Conservation (phyloP, 2,329 filamentous ascomycete species). For the Sporothrix curviconia region DNA sequence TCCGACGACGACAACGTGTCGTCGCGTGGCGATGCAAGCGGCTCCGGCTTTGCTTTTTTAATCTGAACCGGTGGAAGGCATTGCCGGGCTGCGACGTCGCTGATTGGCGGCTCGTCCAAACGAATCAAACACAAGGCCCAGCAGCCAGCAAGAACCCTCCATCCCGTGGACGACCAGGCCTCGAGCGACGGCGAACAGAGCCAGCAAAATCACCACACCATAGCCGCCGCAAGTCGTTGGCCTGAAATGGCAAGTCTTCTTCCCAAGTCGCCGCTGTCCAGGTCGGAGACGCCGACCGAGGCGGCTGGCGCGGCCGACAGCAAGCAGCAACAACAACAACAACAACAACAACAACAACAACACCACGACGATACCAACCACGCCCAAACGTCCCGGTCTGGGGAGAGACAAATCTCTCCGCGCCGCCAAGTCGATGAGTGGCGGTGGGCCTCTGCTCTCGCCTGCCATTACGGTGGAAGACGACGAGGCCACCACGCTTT, state of each 20-base stretch:
- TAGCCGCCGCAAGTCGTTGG: constrained; percentile 19
- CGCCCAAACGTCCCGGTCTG: constrained; percentile 2
- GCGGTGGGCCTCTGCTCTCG: not conserved
- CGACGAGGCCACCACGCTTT: not conserved
- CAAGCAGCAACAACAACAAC: no score
- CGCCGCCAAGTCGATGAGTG: no score
- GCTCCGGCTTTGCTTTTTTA: constrained; percentile 49
- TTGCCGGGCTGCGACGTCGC: constrained; percentile 29
- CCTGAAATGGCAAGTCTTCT: no score
- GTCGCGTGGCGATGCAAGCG: constrained; percentile 32
- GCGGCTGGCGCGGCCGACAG: not conserved
- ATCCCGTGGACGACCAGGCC: not conserved
- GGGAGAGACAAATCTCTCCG: no score
- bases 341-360: no score
- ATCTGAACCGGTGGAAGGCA: constrained; percentile 46
- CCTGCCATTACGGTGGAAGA: constrained; percentile 3
- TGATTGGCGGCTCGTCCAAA: not conserved
- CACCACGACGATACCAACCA: not conserved
- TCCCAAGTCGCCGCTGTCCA: constrained; percentile 18
- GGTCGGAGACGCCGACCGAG: not conserved
- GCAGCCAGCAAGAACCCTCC: no score
- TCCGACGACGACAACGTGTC: constrained; percentile 35
- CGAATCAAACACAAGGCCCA: not conserved
- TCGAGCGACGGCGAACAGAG: constrained; percentile 19
- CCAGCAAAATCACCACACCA: constrained; percentile 2